Percentiles rank a stretch among this genome's conserved stretches.
Evolutionary conservation across 768 basidiomycete species (phyloP).

Genomic region (Hygrophorus pudorinus): DNA sequence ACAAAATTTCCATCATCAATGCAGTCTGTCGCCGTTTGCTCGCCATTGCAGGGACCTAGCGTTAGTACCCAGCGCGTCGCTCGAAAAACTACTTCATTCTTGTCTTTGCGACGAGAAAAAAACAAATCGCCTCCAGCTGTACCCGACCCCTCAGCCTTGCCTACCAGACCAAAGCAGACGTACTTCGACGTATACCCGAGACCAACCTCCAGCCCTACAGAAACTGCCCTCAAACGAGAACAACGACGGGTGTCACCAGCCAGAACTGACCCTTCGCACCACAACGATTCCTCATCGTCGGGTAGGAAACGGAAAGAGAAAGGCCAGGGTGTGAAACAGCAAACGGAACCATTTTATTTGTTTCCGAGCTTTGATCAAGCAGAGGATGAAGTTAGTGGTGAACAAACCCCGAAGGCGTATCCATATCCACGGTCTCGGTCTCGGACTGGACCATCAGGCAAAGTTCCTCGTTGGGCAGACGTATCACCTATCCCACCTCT

Average conservation of each 20-base stretch:
- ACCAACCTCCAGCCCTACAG: slow-evolving; percentile 24
- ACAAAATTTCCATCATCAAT: no score
- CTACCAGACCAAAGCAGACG: slow-evolving; percentile 21
- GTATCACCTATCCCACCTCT: slow-evolving; percentile 36
- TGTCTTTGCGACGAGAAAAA: slow-evolving; percentile 45
- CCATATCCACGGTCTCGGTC: slow-evolving; percentile 40
- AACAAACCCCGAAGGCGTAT: slow-evolving; percentile 16
- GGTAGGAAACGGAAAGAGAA: slow-evolving; percentile 1
- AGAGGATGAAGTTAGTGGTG: slow-evolving; percentile 14
- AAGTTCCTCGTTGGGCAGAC: slow-evolving; percentile 28
- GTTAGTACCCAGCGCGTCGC: slow-evolving; percentile 30
- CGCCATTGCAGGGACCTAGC: not conserved
- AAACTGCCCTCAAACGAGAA: slow-evolving; percentile 24
- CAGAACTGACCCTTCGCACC: slow-evolving; percentile 14
- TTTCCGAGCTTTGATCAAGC: slow-evolving; percentile 32
- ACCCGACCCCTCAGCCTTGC: slow-evolving; percentile 14
- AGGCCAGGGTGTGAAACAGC: slow-evolving; percentile 5
- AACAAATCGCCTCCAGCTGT: slow-evolving; percentile 22
- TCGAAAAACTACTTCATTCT: slow-evolving; percentile 46
- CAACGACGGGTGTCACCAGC: slow-evolving; percentile 15
- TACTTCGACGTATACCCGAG: slow-evolving; percentile 40
- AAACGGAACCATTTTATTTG: slow-evolving; percentile 23
- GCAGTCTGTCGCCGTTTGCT: no score
- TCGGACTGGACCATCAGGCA: slow-evolving; percentile 47
- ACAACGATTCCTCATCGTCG: slow-evolving; percentile 6